Conservation (phyloP, 108 stramenopile species). For the Phaeodactylum tricornutum region DNA sequence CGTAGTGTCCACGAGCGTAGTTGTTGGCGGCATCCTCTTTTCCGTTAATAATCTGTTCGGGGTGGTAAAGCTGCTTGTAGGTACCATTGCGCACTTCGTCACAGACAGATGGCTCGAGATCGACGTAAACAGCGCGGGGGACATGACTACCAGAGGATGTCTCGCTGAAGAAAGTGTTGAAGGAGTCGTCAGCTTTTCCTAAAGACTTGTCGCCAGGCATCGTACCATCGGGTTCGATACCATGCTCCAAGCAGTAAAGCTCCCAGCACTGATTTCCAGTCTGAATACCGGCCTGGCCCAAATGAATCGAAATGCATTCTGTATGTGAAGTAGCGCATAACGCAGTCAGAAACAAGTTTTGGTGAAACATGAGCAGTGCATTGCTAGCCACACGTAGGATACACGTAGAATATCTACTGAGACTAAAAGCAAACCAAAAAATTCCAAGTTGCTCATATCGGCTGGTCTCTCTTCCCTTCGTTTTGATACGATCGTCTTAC, state of each 20-base stretch:
- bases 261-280: slow-evolving; percentile 97
- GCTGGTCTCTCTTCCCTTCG: too few relatives aligned
- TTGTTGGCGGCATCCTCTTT: slow-evolving; percentile 99
- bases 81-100: slow-evolving; percentile 89
- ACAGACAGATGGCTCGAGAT: slow-evolving; percentile 97
- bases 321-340: too few relatives aligned
- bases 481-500: too few relatives aligned
- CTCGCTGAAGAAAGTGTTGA: slow-evolving; percentile 98
- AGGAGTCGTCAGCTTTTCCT: slow-evolving; percentile 78
- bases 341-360: neutral
- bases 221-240: slow-evolving; percentile 91
- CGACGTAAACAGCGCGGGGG: slow-evolving; percentile 94
- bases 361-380: neutral
- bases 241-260: slow-evolving; percentile 97
- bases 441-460: too few relatives aligned
- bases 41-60: slow-evolving; percentile 98
- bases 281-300: slow-evolving; percentile 95
- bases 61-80: slow-evolving; percentile 95
- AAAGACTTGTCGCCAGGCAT: slow-evolving; percentile 77
- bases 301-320: slow-evolving; percentile 84
- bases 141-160: slow-evolving; percentile 96
- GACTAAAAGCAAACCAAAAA: neutral
- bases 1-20: slow-evolving; percentile 99
- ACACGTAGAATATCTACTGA: slow-evolving; percentile 5
- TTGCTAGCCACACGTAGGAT: neutral